Percentiles rank a stretch among this genome's conserved stretches.
Evolutionary conservation across 305 asterid genomes (phyloP).

Genomic region (Ilex paraguariensis): DNA sequence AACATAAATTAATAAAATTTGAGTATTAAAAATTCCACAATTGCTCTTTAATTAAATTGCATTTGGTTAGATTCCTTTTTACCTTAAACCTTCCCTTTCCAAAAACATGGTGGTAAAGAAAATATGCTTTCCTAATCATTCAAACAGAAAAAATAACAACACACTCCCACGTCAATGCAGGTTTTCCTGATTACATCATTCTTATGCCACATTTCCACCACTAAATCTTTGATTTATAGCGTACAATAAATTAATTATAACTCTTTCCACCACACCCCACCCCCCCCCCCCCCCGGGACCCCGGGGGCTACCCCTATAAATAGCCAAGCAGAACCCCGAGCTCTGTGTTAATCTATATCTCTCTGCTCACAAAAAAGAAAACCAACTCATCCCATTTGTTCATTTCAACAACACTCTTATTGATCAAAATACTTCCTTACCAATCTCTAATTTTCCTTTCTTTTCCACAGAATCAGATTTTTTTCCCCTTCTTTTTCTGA

Average conservation of each 20-base stretch:
- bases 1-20: no score
- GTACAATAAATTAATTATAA: background rate
- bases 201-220: no score
- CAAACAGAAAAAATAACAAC: no score
- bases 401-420: constrained; percentile 4
- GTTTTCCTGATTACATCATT: no score
- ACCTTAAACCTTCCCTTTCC: no score
- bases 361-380: constrained; percentile 1
- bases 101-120: no score
- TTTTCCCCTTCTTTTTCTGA: background rate
- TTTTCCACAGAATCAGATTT: background rate
- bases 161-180: no score
- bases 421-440: constrained; percentile 11
- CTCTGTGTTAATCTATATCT: constrained; percentile 18
- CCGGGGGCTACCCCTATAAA: constrained; percentile 32
- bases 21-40: no score
- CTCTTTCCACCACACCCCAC: background rate
- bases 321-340: constrained; percentile 14
- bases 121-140: no score
- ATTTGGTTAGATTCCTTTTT: no score
- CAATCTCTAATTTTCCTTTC: background rate
- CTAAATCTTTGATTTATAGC: background rate
- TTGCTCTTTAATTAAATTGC: no score
- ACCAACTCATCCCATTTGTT: constrained; percentile 13
- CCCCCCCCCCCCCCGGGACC: no score